phyloP scores from a whole-genome alignment of 495 filamentous ascomycete species.

The Apodospora peruviana region DNA sequence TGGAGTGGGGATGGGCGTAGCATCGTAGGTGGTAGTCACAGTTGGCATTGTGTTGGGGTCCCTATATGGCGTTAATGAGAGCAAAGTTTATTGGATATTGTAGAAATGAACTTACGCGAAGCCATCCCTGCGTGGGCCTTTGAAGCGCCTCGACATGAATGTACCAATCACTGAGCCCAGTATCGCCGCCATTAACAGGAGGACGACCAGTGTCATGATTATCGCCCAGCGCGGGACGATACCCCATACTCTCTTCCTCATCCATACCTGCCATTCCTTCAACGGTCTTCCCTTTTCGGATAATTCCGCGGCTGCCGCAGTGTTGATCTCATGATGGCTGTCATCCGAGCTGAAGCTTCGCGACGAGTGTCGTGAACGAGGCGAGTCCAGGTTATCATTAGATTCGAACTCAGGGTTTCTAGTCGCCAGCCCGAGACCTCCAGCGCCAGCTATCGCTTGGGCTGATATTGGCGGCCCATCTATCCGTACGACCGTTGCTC shows the following conservation, averaged over 20 bases:
- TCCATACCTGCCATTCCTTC: conserved; percentile 54
- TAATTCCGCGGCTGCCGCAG: conserved; percentile 23
- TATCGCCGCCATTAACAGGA: conserved; percentile 57
- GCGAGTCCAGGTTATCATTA: conserved; percentile 45
- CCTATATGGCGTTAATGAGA: conserved; percentile 17
- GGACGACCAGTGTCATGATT: conserved; percentile 45
- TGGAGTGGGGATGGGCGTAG: conserved; percentile 53
- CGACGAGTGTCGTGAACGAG: conserved; percentile 46
- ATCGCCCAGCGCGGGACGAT: conserved; percentile 66
- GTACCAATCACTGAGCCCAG: conserved; percentile 51
- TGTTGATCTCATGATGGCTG: conserved; percentile 39
- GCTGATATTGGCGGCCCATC: neutral
- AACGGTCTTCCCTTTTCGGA: conserved; percentile 37
- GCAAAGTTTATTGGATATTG: neutral
- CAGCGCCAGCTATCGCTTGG: conserved; percentile 36
- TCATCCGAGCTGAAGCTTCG: conserved; percentile 43
- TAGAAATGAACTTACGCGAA: conserved; percentile 14
- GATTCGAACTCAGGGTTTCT: conserved; percentile 52
- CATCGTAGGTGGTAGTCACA: conserved; percentile 54
- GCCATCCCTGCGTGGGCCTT: conserved; percentile 17
- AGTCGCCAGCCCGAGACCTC: conserved; percentile 49
- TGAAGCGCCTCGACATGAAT: conserved; percentile 25
- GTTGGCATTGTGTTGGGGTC: conserved; percentile 13
- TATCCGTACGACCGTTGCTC: conserved; percentile 9
- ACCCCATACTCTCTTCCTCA: conserved; percentile 55